Percentiles rank a stretch among this genome's conserved stretches.
Evolutionary conservation across 148 eudicot genomes (phyloP).

Genomic region (Euryodendron excelsum): DNA sequence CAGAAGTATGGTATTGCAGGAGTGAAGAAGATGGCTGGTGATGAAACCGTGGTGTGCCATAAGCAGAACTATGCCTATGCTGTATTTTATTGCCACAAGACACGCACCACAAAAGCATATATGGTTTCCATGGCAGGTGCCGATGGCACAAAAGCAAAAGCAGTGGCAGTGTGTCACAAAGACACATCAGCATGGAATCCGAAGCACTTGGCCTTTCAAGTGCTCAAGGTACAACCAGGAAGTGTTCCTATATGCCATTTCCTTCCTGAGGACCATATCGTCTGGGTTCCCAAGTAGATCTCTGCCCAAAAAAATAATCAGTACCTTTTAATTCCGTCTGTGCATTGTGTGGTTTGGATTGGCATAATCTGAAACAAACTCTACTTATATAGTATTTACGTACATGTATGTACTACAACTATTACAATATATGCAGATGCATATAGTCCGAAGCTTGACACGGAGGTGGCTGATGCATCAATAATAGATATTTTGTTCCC

Average conservation of each 20-base stretch:
- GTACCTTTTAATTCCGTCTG: no score
- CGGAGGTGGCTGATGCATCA: no score
- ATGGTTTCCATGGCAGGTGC: constrained; percentile 29
- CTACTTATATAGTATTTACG: no score
- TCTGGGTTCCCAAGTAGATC: constrained; percentile 24
- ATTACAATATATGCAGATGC: no score
- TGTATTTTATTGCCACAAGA: constrained; percentile 37
- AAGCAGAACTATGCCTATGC: constrained; percentile 38
- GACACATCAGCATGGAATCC: constrained; percentile 51
- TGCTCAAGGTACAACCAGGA: constrained; percentile 40
- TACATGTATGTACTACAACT: no score
- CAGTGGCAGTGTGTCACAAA: constrained; percentile 34
- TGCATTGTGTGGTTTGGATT: no score
- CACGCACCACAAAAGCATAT: constrained; percentile 22
- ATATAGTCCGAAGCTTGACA: no score
- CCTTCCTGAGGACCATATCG: constrained; percentile 27
- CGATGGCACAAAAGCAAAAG: constrained; percentile 20
- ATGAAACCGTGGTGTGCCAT: constrained; percentile 34
- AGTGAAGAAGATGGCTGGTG: constrained; percentile 16
- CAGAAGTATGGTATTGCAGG: constrained; percentile 20
- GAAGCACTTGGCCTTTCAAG: constrained; percentile 34
- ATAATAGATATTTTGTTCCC: no score
- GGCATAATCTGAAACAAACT: no score
- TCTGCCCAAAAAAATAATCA: no score
- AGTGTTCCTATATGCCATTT: constrained; percentile 28